Percentiles rank a stretch among this genome's conserved stretches.
Conservation (phyloP, 192 early-diverging fungal genomes). For the Backusella liffmaniae region DNA sequence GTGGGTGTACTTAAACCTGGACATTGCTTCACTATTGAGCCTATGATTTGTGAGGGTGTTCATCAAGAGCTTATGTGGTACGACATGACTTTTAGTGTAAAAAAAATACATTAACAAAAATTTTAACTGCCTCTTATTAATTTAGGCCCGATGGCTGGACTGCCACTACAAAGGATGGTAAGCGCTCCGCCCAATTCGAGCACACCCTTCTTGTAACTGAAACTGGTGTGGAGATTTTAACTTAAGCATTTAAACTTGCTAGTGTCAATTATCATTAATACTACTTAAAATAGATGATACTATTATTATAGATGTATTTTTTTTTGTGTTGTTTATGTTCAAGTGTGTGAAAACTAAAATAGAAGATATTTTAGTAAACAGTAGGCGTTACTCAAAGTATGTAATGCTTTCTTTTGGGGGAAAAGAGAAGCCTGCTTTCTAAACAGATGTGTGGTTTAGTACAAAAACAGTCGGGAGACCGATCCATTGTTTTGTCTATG, state of each 20-base stretch:
- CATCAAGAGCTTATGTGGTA: constrained; percentile 66
- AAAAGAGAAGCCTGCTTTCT: not conserved
- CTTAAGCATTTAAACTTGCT: constrained; percentile 16
- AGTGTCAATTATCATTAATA: not conserved
- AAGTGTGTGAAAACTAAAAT: not conserved
- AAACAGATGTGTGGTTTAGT: not conserved
- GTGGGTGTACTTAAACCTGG: constrained; percentile 95
- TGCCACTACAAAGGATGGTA: constrained; percentile 86
- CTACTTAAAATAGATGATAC: not conserved
- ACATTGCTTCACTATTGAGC: constrained; percentile 97
- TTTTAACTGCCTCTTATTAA: constrained; percentile 13
- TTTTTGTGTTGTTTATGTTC: not conserved
- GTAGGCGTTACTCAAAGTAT: not conserved
- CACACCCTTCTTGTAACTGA: constrained; percentile 93
- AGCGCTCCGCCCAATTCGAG: constrained; percentile 97
- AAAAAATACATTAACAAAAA: constrained; percentile 1
- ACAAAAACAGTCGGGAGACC: not conserved
- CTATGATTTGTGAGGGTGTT: constrained; percentile 95
- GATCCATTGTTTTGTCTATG: not conserved
- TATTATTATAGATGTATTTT: not conserved
- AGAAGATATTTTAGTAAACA: not conserved
- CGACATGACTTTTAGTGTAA: not conserved
- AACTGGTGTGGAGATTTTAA: constrained; percentile 86
- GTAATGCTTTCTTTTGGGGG: not conserved
- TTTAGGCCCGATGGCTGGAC: constrained; percentile 82